Percentiles rank a stretch among this genome's conserved stretches.
These are phyloP conservation scores for Nidularia sp. DNA, from an alignment of 768 basidiomycete species.

Conservation along the genomic window DNA sequence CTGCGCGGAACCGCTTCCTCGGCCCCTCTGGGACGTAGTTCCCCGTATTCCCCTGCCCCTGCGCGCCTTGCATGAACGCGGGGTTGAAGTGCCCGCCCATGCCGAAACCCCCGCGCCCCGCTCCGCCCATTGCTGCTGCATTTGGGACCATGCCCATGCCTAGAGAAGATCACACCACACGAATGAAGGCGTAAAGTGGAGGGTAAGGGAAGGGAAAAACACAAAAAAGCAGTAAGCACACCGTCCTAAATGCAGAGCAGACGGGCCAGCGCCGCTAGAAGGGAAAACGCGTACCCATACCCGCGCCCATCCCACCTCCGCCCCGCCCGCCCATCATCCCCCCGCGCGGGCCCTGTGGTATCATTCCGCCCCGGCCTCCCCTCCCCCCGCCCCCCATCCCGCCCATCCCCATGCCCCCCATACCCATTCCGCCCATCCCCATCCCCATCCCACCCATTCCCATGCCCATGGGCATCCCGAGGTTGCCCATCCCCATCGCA, in stretches of 20 bases:
- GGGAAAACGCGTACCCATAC: constrained; percentile 62
- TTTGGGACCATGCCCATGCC: constrained; percentile 41
- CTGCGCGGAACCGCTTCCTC: constrained; percentile 51
- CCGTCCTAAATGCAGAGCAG: constrained; percentile 11
- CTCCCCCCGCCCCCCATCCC: constrained; percentile 23
- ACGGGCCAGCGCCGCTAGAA: too few species aligned
- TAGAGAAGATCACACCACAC: constrained; percentile 7
- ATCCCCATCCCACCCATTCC: constrained; percentile 23
- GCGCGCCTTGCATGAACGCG: constrained; percentile 53
- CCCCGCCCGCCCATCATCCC: constrained; percentile 51
- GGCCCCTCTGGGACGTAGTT: constrained; percentile 41
- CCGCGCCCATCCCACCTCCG: constrained; percentile 54
- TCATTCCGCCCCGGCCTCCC: constrained; percentile 25
- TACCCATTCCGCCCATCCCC: constrained; percentile 35
- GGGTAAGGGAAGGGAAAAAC: constrained; percentile 1
- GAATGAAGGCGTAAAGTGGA: background rate
- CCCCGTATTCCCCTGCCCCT: constrained; percentile 17
- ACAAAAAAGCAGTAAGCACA: constrained; percentile 36
- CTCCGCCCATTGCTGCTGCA: constrained; percentile 28
- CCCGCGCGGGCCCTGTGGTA: constrained; percentile 49
- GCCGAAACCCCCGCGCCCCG: constrained; percentile 39
- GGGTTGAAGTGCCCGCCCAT: constrained; percentile 69
- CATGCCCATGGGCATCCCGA: constrained; percentile 22
- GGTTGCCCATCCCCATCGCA: constrained; percentile 18
- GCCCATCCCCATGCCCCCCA: constrained; percentile 35